Conservation (phyloP, 345 rosid species). For the Psidium guajava region DNA sequence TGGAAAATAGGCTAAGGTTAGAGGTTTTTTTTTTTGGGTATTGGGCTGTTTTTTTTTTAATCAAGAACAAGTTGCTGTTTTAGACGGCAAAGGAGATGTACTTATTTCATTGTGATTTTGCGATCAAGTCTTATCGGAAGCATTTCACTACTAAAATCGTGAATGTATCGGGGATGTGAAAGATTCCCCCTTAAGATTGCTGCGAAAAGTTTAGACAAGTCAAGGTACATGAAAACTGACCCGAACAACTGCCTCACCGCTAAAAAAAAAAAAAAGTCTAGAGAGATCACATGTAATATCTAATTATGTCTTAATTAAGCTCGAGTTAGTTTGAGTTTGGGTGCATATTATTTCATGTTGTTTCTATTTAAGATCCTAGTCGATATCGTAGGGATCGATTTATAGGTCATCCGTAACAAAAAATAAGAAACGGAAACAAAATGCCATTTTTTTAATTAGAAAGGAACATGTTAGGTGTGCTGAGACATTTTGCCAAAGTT, state of each 20-base stretch:
- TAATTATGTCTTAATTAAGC: neutral
- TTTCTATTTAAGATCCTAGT: neutral
- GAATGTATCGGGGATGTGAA: neutral
- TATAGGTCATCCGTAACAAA: rapidly evolving
- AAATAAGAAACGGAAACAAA: neutral
- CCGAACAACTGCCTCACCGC: neutral
- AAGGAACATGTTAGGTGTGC: neutral
- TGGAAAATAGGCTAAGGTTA: too few relatives aligned
- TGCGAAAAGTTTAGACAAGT: neutral
- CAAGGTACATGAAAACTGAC: neutral
- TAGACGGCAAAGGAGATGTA: neutral
- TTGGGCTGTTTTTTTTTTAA: too few relatives aligned
- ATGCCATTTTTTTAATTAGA: neutral
- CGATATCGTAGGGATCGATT: neutral
- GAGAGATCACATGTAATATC: rapidly evolving
- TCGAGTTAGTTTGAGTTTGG: neutral
- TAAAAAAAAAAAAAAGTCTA: neutral
- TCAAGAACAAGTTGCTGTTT: neutral
- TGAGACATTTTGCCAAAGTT: neutral
- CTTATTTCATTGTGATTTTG: neutral
- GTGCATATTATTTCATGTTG: neutral
- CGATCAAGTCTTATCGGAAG: neutral
- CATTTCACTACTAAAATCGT: neutral
- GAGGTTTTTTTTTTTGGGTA: too few relatives aligned
- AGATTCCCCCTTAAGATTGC: neutral